phyloP scores from a whole-genome alignment of 208 protist species.

The Leishmania aethiopica region DNA sequence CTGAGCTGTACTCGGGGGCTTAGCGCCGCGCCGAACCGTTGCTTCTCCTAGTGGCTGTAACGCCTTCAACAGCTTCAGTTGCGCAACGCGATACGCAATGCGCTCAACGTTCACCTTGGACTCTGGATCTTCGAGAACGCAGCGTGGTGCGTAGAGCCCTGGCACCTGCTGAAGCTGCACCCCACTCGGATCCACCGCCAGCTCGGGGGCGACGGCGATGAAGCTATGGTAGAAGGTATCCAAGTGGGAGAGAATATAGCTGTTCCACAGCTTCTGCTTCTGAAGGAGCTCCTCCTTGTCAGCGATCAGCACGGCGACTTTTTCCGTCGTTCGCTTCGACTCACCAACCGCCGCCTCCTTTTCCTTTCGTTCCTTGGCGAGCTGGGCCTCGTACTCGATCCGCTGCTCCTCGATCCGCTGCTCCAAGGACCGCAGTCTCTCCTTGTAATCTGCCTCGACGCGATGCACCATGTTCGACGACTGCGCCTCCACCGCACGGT shows the following conservation, averaged over 20 bases:
- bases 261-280: conserved; percentile 82
- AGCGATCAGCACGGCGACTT: conserved; percentile 44
- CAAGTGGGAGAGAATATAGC: conserved; percentile 59
- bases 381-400: conserved; percentile 43
- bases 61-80: conserved; percentile 56
- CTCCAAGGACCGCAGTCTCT: conserved; percentile 62
- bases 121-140: conserved; percentile 67
- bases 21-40: not conserved
- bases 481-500: conserved; percentile 47
- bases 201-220: conserved; percentile 46
- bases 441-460: conserved; percentile 81
- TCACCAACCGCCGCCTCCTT: conserved; percentile 58
- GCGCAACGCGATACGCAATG: conserved; percentile 67
- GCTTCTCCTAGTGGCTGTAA: conserved; percentile 9
- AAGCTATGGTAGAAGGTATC: conserved; percentile 67
- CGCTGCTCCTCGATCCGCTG: conserved; percentile 64
- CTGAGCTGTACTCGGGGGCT: conserved; percentile 12
- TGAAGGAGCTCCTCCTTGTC: conserved; percentile 63
- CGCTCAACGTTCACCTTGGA: conserved; percentile 73
- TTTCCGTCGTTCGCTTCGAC: conserved; percentile 47
- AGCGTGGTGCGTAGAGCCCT: conserved; percentile 67
- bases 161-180: conserved; percentile 64
- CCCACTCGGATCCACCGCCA: conserved; percentile 50
- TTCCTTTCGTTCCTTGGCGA: conserved; percentile 42
- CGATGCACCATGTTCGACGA: conserved; percentile 57